Conservation (phyloP, 2,329 filamentous ascomycete genomes). For the Lecanoromycetidae sp. region DNA sequence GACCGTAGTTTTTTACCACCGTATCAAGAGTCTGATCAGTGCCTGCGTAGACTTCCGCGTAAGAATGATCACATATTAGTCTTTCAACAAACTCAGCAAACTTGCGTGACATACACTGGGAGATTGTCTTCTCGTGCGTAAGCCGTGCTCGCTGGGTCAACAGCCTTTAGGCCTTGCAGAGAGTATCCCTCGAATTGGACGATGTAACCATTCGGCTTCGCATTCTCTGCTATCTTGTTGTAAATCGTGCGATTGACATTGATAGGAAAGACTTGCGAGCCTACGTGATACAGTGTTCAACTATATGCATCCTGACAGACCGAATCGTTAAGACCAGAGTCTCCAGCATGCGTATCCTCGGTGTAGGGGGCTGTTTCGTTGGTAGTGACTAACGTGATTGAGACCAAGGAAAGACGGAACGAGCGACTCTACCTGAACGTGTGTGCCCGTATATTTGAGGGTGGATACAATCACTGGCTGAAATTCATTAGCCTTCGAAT, state of each 20-base stretch:
- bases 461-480: conserved; percentile 8
- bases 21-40: background rate
- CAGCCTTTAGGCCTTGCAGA: conserved; percentile 31
- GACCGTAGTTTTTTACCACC: background rate
- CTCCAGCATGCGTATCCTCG: background rate
- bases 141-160: conserved; percentile 30
- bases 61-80: background rate
- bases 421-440: background rate
- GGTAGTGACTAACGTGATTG: background rate
- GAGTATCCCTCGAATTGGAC: conserved; percentile 49
- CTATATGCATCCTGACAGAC: conserved; percentile 22
- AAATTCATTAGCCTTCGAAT: background rate
- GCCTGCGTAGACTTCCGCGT: background rate
- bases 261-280: conserved; percentile 31
- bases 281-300: conserved; percentile 36
- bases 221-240: conserved; percentile 24
- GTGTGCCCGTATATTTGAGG: background rate
- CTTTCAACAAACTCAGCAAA: background rate
- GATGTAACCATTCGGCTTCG: conserved; percentile 30
- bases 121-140: conserved; percentile 37
- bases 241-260: conserved; percentile 29
- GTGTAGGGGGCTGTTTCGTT: conserved; percentile 8
- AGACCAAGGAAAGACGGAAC: conserved; percentile 3
- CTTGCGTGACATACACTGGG: conserved; percentile 20
- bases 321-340: background rate